Conservation (phyloP, 129 eudicot species). For the Flaveria sonorensis region DNA sequence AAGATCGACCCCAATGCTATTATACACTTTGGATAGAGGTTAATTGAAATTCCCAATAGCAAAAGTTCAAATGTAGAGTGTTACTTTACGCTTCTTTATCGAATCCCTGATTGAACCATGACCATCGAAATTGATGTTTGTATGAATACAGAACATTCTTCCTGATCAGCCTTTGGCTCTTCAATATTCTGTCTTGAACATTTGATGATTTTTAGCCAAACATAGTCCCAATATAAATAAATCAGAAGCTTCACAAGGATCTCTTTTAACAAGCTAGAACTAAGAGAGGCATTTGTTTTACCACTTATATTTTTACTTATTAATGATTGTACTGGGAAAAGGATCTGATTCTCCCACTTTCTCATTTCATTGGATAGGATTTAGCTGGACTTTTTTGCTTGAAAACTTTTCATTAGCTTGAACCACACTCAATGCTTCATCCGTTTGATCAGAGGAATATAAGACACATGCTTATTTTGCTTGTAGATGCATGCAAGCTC, state of each 20-base stretch:
- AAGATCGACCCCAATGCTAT: neutral
- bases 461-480: no score
- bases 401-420: conserved; percentile 32
- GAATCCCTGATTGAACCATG: conserved; percentile 20
- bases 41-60: neutral
- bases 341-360: conserved; percentile 33
- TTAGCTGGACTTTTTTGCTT: conserved; percentile 14
- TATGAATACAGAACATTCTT: conserved; percentile 16
- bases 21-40: neutral
- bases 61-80: neutral
- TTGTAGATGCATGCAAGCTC: no score
- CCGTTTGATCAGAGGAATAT: no score
- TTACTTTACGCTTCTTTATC: conserved; percentile 28
- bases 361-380: conserved; percentile 31
- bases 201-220: conserved; percentile 31
- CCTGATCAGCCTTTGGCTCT: conserved; percentile 13
- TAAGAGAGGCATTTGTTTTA: conserved; percentile 4
- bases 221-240: neutral
- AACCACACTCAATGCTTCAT: conserved; percentile 25
- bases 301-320: conserved; percentile 19
- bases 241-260: no score
- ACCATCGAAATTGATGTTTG: conserved; percentile 28
- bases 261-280: conserved; percentile 1
- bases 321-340: conserved; percentile 13
- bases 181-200: conserved; percentile 29